Base-by-base conservation (phyloP, 345 rosid genomes). In the Erodium maritimum region DNA sequence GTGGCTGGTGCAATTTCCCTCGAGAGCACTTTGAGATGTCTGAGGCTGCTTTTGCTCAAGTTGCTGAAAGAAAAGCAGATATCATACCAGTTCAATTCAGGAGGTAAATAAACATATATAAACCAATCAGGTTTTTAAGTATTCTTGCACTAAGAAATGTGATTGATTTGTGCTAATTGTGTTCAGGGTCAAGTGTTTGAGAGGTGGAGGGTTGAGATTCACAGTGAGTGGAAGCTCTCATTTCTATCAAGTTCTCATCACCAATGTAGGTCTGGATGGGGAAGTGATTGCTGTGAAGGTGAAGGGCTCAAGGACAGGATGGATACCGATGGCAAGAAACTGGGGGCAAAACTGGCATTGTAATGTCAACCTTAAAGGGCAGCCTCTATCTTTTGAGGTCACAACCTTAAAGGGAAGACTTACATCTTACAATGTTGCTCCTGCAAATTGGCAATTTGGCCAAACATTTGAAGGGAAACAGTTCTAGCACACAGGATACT, bases 1-100 rank as follows among this genome's bases (percentile, higher is more conserved):
- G 96, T 42, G 97, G 97, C 51, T 85, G 95, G 91, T 91, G 97
- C 67, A 91, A 91, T 76, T 83, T 83, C 64, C 96, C 97, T 12
- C 89, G 80, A 63, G 76, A 85, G 61, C 97, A 91, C 63, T 91
- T 91, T 54, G 96, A 87, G 71, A 78, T 91, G 81, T 87, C 97
- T 4, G 87, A 81, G 77, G 81, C 84, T 8, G 96, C 97, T 34
- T 91, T 91, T 69, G 79, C 81, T 50, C 84, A 85, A 75, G 87
- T 91, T 37, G 96, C 97, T 6, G 79, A 74, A 65, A 69, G 59
- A 64, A 78, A 64, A 65, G 90, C 86, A 17, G 97, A 85, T 67
- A 65, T 69, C 33, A 80, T 91, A 71, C 97, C 96, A 25, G 72
- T 91, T 48, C 96, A 91, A 52, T 88, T 82, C 61, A 76, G 81